Base-by-base conservation (phyloP, 164 flowering plant species). In the Aristolochia fimbriata region DNA sequence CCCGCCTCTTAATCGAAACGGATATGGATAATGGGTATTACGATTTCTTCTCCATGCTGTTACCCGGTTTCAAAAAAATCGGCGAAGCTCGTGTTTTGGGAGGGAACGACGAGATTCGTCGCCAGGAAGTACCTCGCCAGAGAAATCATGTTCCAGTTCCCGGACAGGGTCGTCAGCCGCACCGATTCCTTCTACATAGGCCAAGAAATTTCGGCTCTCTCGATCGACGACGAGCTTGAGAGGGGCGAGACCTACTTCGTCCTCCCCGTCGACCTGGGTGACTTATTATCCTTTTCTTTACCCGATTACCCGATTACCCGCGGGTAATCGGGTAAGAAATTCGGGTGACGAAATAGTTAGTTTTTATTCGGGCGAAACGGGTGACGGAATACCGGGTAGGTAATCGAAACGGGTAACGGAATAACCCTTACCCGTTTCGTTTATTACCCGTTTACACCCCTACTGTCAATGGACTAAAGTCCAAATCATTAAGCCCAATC, bases 171-270 rank as follows among this genome's bases (percentile, higher is more conserved):
- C 66, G 79, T 92, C 6, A 85, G 93, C 77, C 85, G 83, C 65
- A 89, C 85, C 20, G 85, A 84, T 48, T 85, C 93, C 1, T 89
- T 89, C 84, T 89, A 73, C 81, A 79, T 91, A n/a, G 95, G 96
- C 43, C 87, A 71, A 2, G 81, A 82, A 0, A 53, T 88, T 47
- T 96, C 88, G 0, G 51, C 87, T 14, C 72, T 91, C 10, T 64
- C 74, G 25, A 76, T 85, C 9, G 76, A 76, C 10, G 95, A 83
- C 58, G 61, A 66, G 43, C 84, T 91, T 33, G 12, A 53, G 17
- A 27, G 61, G 0, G 85, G 87, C 47, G 70, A 81, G 20, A 83
- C 92, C 51, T 91, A 91, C 73, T 88, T 91, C 51, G 75, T 91
- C 50, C 81, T 91, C 17, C 98, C 98, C 10, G 63, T 85, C 16